Conservation (phyloP, 352 stramenopile species). For the Pilasporangium apinafurcum region DNA sequence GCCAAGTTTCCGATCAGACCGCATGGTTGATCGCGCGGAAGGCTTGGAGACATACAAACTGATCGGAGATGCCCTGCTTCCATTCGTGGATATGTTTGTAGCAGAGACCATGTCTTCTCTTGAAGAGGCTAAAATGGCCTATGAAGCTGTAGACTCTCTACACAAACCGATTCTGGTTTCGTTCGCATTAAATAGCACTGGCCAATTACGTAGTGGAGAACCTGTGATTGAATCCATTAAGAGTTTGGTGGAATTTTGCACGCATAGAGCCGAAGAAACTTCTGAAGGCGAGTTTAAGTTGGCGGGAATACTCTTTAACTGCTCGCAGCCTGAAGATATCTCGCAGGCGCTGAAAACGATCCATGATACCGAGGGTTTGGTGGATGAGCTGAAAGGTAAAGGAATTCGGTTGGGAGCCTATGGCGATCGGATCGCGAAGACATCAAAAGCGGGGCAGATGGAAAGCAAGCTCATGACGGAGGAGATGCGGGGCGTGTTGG, state of each 20-base stretch:
- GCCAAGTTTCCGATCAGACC: slow-evolving; percentile 84
- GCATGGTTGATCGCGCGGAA: slow-evolving; percentile 66
- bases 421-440: slow-evolving; percentile 82
- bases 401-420: slow-evolving; percentile 72
- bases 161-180: slow-evolving; percentile 78
- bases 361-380: slow-evolving; percentile 14
- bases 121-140: slow-evolving; percentile 77
- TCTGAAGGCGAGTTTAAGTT: slow-evolving; percentile 19
- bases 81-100: slow-evolving; percentile 79
- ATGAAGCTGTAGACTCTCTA: slow-evolving; percentile 62
- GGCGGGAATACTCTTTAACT: slow-evolving; percentile 88
- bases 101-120: slow-evolving; percentile 89
- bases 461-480: slow-evolving; percentile 69
- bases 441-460: slow-evolving; percentile 45
- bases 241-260: slow-evolving; percentile 35
- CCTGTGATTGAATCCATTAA: slow-evolving; percentile 40
- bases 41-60: slow-evolving; percentile 70
- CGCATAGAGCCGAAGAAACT: slow-evolving; percentile 4
- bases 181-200: slow-evolving; percentile 74
- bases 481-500: slow-evolving; percentile 63
- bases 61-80: slow-evolving; percentile 67
- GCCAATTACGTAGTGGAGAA: slow-evolving; percentile 79
- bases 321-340: slow-evolving; percentile 88
- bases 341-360: slow-evolving; percentile 70
- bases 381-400: slow-evolving; percentile 20